Percentiles rank a stretch among this genome's conserved stretches.
Evolutionary conservation across 371 early-diverging fungal genomes (phyloP).

Genomic region (Mucor mucedo): DNA sequence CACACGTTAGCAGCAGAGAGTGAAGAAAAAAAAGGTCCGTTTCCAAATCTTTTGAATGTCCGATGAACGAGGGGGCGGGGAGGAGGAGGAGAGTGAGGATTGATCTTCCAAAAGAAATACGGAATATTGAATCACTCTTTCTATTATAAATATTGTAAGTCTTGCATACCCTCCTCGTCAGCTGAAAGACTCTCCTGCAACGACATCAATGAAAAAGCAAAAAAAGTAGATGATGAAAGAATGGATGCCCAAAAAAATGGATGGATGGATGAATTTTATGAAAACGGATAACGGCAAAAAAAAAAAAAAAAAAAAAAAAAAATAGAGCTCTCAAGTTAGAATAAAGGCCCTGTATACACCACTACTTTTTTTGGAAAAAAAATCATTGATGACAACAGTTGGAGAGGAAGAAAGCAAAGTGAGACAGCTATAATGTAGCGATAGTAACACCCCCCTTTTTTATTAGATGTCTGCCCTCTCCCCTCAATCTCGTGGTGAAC

Average conservation of each 20-base stretch:
- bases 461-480: slow-evolving; percentile 29
- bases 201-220: slow-evolving; percentile 4
- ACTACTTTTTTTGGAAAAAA: neutral
- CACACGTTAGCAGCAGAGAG: too few relatives aligned
- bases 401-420: too few relatives aligned
- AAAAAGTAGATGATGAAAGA: neutral
- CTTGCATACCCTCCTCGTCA: neutral
- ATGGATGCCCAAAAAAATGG: neutral
- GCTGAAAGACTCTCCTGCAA: neutral
- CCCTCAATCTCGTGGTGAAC: slow-evolving; percentile 81
- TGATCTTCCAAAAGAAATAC: slow-evolving; percentile 2
- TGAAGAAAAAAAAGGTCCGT: too few relatives aligned
- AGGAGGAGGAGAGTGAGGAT: neutral
- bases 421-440: too few relatives aligned
- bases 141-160: slow-evolving; percentile 7
- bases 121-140: neutral
- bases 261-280: slow-evolving; percentile 23
- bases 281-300: neutral
- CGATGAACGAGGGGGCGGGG: too few relatives aligned
- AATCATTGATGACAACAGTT: neutral
- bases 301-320: slow-evolving; percentile 1
- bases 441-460: neutral
- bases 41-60: too few relatives aligned
- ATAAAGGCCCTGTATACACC: neutral
- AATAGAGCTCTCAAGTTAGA: neutral